Base-by-base conservation (phyloP, 768 basidiomycete genomes). In the Leccinum rimulosum region DNA sequence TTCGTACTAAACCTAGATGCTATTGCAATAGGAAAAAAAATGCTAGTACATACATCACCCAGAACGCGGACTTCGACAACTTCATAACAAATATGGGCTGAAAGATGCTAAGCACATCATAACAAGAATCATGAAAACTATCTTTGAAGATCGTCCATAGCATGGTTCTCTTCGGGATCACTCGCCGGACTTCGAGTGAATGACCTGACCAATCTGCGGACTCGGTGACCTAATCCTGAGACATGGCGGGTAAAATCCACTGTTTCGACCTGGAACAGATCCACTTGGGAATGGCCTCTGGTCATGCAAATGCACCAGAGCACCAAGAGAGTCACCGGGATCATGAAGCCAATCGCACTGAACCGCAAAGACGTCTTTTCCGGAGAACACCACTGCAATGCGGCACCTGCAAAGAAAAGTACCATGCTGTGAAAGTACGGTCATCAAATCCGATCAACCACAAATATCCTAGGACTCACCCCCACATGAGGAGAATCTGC, bases 401-500 rank as follows among this genome's bases (percentile, higher is more conserved):
- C 61, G 52, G 70, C 65, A 2, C 73, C 72, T 1, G 58, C 61
- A 28, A 60, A 65, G 62, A 74, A 73, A 35, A 73, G 56, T 10
- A 68, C 9, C 59, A 73, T 72, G 15, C 72, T 74, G 15, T 6
- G 12, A 31, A 36, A 28, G 2, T 19, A 8, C 6, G 19, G 8
- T 65, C 14, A 64, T 22, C 17, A 14, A 19, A 55, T 50, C 3
- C 4, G 38, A 15, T 38, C n/a, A 7, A 19, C 8, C 19, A 28
- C 5, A 17, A 47, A 1, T 4, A 47, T 22, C 15, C 31, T 33
- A 25, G 30, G 22, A 77, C 83, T 70, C 63, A 84, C 84, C 77
- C 79, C 84, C 84, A 86, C 74, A 86, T 78, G 40, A 86, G 72
- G 19, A 84, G 69, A 1, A 80, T 80, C 55, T 82, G 81, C 0